A percentile compares a stretch with the other conserved stretches of the same genome.
These are phyloP conservation scores for Sphagnum tenellum DNA, from an alignment of 225 moss, liverwort and hornwort species.

Conservation along the genomic window DNA sequence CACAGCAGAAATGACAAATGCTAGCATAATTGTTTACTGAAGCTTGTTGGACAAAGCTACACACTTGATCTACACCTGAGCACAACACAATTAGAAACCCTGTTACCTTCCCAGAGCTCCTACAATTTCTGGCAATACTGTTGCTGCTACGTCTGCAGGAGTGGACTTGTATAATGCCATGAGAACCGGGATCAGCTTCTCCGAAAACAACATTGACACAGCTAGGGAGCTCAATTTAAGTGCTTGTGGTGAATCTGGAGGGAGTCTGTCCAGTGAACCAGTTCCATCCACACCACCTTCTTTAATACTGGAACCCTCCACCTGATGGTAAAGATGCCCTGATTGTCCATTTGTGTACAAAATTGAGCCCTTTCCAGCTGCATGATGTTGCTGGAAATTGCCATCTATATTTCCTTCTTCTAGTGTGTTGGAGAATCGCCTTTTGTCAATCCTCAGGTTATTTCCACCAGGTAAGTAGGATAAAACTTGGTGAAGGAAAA, in stretches of 20 bases:
- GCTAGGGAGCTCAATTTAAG: no score
- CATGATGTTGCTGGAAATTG: conserved; percentile 12
- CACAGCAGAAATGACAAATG: no score
- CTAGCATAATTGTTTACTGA: no score
- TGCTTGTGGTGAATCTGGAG: no score
- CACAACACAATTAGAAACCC: neutral
- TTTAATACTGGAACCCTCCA: conserved; percentile 8
- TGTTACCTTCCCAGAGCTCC: conserved; percentile 77
- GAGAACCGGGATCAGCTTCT: conserved; percentile 61
- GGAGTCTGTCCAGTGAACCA: conserved; percentile 11
- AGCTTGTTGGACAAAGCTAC: no score
- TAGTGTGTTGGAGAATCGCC: conserved; percentile 17
- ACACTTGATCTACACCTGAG: neutral
- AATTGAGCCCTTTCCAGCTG: conserved; percentile 23
- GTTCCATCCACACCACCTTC: conserved; percentile 10
- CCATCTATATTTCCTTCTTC: conserved; percentile 22
- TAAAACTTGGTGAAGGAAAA: conserved; percentile 69
- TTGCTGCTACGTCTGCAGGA: conserved; percentile 49
- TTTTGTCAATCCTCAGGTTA: conserved; percentile 22
- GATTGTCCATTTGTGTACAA: conserved; percentile 32
- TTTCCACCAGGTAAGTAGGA: conserved; percentile 88
- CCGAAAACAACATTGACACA: conserved; percentile 25
- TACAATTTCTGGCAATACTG: conserved; percentile 71
- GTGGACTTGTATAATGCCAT: conserved; percentile 58
- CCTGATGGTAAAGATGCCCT: no score